Percentiles rank a stretch among this genome's conserved stretches.
Evolutionary conservation across 2,329 filamentous ascomycete species (phyloP).

Genomic region (Incumbomyces delicatus): DNA sequence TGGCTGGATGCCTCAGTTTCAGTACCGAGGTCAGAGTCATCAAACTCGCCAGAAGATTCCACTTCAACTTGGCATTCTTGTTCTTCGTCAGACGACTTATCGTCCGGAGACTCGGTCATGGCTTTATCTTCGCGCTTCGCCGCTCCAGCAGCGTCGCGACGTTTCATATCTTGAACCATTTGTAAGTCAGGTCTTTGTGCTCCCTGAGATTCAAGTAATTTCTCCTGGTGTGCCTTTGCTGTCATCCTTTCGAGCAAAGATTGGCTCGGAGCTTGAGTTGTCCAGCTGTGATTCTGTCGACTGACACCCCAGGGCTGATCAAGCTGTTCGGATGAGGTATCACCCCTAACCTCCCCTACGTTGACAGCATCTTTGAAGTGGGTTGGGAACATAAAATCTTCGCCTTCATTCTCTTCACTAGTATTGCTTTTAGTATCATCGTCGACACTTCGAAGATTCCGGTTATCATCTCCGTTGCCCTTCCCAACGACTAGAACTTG

Average conservation of each 20-base stretch:
- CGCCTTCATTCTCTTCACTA: conserved; percentile 16
- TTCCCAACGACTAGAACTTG: too few relatives aligned
- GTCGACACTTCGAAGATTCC: conserved; percentile 1
- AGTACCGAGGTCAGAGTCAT: background rate
- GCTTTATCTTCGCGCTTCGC: background rate
- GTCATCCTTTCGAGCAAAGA: conserved; percentile 1
- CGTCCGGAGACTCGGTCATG: conserved; percentile 5
- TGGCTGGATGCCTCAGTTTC: background rate
- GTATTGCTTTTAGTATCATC: conserved; percentile 6
- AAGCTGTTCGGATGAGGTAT: too few relatives aligned
- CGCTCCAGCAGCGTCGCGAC: conserved; percentile 10
- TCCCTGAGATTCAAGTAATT: background rate
- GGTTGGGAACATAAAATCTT: conserved; percentile 1
- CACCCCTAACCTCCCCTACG: too few relatives aligned
- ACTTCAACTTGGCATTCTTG: conserved; percentile 3
- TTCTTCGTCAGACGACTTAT: conserved; percentile 3
- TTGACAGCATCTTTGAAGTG: too few relatives aligned
- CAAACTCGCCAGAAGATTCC: conserved; percentile 1
- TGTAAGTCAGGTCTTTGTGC: background rate
- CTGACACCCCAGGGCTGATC: too few relatives aligned
- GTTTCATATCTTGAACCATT: conserved; percentile 6
- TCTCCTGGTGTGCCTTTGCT: background rate
- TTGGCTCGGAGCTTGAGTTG: background rate
- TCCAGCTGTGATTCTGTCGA: too few relatives aligned
- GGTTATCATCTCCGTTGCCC: background rate